Evolutionary conservation across 768 basidiomycete species (phyloP).

Genomic region (Gymnopilus junonius): DNA sequence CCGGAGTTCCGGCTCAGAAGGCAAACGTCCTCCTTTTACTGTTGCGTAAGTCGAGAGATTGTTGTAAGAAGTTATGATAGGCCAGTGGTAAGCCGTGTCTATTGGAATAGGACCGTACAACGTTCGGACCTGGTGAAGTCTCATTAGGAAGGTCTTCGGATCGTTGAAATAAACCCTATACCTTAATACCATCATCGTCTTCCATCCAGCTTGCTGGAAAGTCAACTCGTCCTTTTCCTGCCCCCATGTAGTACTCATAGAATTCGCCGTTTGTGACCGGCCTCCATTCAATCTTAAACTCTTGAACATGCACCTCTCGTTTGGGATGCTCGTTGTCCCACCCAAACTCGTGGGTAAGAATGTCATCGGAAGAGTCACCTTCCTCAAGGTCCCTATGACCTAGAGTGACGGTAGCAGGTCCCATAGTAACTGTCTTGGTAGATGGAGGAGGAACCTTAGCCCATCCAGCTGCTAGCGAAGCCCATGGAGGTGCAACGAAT

Average conservation of each 20-base stretch:
- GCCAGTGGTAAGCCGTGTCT: constrained; percentile 83
- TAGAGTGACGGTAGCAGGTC: constrained; percentile 60
- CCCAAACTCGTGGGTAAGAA: constrained; percentile 73
- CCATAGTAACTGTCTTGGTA: constrained; percentile 55
- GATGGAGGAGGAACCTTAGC: constrained; percentile 47
- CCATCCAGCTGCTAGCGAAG: constrained; percentile 52
- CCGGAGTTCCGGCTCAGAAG: constrained; percentile 87
- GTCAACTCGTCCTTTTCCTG: constrained; percentile 47
- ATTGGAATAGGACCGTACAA: constrained; percentile 86
- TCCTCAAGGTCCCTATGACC: constrained; percentile 90
- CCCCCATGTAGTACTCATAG: constrained; percentile 59
- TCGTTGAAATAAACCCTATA: constrained; percentile 28
- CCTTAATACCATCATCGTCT: constrained; percentile 52
- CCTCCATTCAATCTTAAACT: constrained; percentile 82
- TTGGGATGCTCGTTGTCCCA: constrained; percentile 95
- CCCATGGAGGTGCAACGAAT: constrained; percentile 78
- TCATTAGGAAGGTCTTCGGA: background rate
- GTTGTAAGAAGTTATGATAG: constrained; percentile 77
- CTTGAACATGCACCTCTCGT: constrained; percentile 57
- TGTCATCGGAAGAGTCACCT: constrained; percentile 45
- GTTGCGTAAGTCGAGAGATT: constrained; percentile 80
- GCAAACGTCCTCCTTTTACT: constrained; percentile 91
- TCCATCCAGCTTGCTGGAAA: constrained; percentile 80
- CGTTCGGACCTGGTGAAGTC: constrained; percentile 66
- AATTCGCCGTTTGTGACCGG: constrained; percentile 92